These are phyloP conservation scores for Actinomucor elegans DNA, from an alignment of 371 early-diverging fungal genomes.

Conservation along the genomic window DNA sequence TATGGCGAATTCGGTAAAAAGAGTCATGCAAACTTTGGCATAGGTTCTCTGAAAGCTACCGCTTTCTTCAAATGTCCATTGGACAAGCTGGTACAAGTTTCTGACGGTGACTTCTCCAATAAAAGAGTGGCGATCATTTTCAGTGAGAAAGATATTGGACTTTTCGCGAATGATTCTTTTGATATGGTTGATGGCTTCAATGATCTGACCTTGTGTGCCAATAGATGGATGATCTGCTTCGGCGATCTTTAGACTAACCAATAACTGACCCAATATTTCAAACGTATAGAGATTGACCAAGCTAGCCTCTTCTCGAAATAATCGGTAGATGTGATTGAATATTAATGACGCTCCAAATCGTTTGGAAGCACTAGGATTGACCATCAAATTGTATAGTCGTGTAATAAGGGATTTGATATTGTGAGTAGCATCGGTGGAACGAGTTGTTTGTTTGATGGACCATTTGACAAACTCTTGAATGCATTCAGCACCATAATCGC, in stretches of 20 bases:
- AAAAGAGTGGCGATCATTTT: conserved; percentile 47
- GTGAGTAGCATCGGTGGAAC: conserved; percentile 47
- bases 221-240: conserved; percentile 65
- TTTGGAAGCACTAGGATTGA: conserved; percentile 62
- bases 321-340: conserved; percentile 70
- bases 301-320: conserved; percentile 62
- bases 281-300: conserved; percentile 67
- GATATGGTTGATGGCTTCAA: conserved; percentile 58
- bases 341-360: conserved; percentile 72
- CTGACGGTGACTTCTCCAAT: conserved; percentile 39
- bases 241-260: conserved; percentile 61
- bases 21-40: conserved; percentile 59
- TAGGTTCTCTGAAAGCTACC: conserved; percentile 56
- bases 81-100: conserved; percentile 48
- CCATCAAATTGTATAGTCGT: conserved; percentile 62
- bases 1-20: conserved; percentile 40
- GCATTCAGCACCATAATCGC: conserved; percentile 79
- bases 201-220: conserved; percentile 61
- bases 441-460: conserved; percentile 70
- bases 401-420: conserved; percentile 73
- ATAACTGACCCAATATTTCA: conserved; percentile 69
- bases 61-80: conserved; percentile 65
- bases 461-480: conserved; percentile 73
- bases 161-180: conserved; percentile 60
- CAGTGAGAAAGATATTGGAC: conserved; percentile 42